These are phyloP conservation scores for Hypoxylon lienhwacheense DNA, from an alignment of 495 filamentous ascomycete species.

Conservation along the genomic window DNA sequence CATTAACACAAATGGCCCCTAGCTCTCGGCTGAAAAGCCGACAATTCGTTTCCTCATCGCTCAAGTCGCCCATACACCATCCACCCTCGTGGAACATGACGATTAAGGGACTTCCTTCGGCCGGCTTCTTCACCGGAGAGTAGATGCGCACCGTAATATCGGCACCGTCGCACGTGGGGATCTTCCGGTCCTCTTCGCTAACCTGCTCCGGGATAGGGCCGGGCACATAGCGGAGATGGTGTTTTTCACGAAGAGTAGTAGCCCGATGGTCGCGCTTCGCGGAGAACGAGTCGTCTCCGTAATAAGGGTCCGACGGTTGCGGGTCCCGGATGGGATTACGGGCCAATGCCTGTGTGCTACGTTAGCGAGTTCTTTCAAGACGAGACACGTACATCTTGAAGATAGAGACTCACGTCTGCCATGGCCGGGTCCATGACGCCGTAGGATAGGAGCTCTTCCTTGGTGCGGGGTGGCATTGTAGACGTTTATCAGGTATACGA, in stretches of 20 bases:
- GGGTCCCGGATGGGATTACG: conserved; percentile 20
- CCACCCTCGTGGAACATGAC: conserved; percentile 52
- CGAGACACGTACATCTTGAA: neutral
- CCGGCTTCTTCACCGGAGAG: conserved; percentile 35
- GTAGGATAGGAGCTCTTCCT: conserved; percentile 40
- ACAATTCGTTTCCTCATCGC: conserved; percentile 39
- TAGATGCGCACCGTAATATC: conserved; percentile 43
- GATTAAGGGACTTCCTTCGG: conserved; percentile 44
- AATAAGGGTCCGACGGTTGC: conserved; percentile 33
- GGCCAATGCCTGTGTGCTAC: conserved; percentile 12
- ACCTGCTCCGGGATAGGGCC: conserved; percentile 29
- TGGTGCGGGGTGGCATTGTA: conserved; percentile 26
- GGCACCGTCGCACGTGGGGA: conserved; percentile 48
- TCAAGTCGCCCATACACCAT: conserved; percentile 45
- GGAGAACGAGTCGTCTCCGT: conserved; percentile 28
- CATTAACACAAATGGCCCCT: conserved; percentile 45
- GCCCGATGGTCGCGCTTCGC: conserved; percentile 24
- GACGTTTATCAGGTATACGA: neutral
- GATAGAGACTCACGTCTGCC: conserved; percentile 34
- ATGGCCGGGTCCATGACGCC: conserved; percentile 43
- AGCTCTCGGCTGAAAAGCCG: conserved; percentile 39
- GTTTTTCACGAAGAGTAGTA: conserved; percentile 29
- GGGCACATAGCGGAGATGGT: conserved; percentile 33
- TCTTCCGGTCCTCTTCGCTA: conserved; percentile 38
- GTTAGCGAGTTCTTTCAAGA: conserved; percentile 1